Conservation (phyloP, 2,329 filamentous ascomycete species). For the Elsinoe ampelina region DNA sequence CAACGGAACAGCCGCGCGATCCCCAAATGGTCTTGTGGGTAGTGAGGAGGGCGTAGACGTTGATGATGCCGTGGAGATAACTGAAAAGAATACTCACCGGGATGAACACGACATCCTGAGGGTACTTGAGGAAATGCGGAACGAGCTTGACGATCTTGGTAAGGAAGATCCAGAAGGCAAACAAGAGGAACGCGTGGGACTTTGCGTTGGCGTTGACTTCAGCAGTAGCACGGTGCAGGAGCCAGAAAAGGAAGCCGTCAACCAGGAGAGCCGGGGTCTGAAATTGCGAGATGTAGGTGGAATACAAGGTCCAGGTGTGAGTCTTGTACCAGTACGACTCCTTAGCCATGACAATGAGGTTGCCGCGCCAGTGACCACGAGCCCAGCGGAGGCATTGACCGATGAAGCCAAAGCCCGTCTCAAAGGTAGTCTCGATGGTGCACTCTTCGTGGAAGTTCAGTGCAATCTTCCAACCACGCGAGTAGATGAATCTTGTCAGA, state of each 20-base stretch:
- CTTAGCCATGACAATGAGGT: conserved; percentile 38
- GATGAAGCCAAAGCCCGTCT: conserved; percentile 41
- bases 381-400: conserved; percentile 49
- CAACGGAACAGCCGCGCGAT: background rate
- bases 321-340: conserved; percentile 26
- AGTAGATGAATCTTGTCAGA: conserved; percentile 46
- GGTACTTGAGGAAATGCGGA: conserved; percentile 44
- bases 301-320: conserved; percentile 47
- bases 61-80: conserved; percentile 51
- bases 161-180: conserved; percentile 41
- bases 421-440: conserved; percentile 45
- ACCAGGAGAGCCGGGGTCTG: conserved; percentile 49
- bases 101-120: conserved; percentile 43
- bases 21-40: conserved; percentile 26
- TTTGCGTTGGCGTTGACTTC: background rate
- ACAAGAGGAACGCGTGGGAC: conserved; percentile 13
- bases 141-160: conserved; percentile 51
- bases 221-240: conserved; percentile 24
- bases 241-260: conserved; percentile 37
- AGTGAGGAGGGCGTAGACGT: conserved; percentile 47
- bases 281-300: conserved; percentile 46
- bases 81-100: conserved; percentile 45
- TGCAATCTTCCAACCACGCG: conserved; percentile 43
- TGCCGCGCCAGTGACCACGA: conserved; percentile 50
- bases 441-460: conserved; percentile 45